phyloP scores from a whole-genome alignment of 208 protist genomes.

The Endotrypanum monterogeii region DNA sequence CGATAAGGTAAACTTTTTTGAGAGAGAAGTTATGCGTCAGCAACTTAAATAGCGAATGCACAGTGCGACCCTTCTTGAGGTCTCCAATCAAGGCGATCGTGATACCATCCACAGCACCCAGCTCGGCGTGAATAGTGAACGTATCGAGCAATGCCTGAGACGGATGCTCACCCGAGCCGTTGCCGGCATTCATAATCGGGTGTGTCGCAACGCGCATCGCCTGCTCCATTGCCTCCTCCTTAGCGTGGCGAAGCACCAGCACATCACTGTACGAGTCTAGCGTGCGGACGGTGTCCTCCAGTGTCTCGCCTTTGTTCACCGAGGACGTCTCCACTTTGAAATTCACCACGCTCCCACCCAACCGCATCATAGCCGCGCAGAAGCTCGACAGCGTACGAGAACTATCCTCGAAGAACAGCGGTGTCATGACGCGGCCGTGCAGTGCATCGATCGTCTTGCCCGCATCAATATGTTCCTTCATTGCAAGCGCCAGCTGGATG shows the following conservation, averaged over 20 bases:
- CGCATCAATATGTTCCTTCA: conserved; percentile 47
- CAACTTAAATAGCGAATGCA: conserved; percentile 95
- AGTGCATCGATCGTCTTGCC: conserved; percentile 65
- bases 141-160: conserved; percentile 98
- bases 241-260: conserved; percentile 96
- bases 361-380: conserved; percentile 80
- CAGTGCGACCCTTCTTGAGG: conserved; percentile 97
- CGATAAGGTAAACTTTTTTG: conserved; percentile 86
- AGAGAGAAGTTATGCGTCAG: conserved; percentile 90
- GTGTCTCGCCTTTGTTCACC: conserved; percentile 85
- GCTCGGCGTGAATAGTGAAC: conserved; percentile 96
- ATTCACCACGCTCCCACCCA: conserved; percentile 82
- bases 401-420: conserved; percentile 88
- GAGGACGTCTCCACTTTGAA: conserved; percentile 82
- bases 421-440: conserved; percentile 78
- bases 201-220: conserved; percentile 57
- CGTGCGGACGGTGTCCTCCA: conserved; percentile 85
- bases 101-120: conserved; percentile 89
- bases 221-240: conserved; percentile 76
- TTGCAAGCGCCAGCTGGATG: conserved; percentile 51
- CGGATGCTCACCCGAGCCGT: conserved; percentile 97
- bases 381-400: conserved; percentile 82
- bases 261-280: conserved; percentile 94
- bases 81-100: conserved; percentile 97
- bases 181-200: conserved; percentile 97